These are phyloP conservation scores for Salvia sclarea DNA, from an alignment of 305 asterid species.

Conservation along the genomic window DNA sequence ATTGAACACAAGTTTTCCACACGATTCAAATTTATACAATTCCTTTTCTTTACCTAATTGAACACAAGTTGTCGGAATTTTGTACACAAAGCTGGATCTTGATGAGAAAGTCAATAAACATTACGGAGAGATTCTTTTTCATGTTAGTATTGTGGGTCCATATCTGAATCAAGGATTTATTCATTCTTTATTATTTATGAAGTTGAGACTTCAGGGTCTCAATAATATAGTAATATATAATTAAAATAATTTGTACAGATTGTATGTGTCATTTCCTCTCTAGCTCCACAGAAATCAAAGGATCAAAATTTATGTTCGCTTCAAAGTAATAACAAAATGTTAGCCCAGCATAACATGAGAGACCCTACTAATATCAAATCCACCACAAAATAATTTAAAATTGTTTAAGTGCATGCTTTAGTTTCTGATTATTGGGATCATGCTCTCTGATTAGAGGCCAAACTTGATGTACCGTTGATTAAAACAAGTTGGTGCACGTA, in stretches of 20 bases:
- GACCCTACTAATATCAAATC: too few relatives aligned
- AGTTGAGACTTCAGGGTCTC: too few relatives aligned
- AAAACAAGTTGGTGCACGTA: background rate
- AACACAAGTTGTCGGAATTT: background rate
- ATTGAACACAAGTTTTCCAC: background rate
- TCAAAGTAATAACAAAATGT: background rate
- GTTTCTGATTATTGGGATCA: background rate
- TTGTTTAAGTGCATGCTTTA: too few relatives aligned
- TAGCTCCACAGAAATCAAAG: background rate
- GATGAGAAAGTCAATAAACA: background rate
- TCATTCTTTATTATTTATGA: background rate
- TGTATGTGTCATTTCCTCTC: background rate
- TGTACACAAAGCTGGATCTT: background rate
- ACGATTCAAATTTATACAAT: background rate
- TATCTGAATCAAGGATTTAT: slow-evolving; percentile 1
- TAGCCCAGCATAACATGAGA: too few relatives aligned
- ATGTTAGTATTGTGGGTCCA: background rate
- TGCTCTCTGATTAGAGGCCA: background rate
- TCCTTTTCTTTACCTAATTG: background rate
- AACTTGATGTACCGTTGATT: too few relatives aligned
- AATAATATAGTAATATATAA: too few relatives aligned
- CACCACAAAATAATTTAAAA: too few relatives aligned
- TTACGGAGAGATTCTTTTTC: background rate
- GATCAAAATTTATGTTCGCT: background rate
- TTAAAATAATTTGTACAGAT: background rate